Evolutionary conservation across 2,329 filamentous ascomycete genomes (phyloP), one percentile per base, ranked within the genome.

Genomic region (Curvularia sp.): DNA sequence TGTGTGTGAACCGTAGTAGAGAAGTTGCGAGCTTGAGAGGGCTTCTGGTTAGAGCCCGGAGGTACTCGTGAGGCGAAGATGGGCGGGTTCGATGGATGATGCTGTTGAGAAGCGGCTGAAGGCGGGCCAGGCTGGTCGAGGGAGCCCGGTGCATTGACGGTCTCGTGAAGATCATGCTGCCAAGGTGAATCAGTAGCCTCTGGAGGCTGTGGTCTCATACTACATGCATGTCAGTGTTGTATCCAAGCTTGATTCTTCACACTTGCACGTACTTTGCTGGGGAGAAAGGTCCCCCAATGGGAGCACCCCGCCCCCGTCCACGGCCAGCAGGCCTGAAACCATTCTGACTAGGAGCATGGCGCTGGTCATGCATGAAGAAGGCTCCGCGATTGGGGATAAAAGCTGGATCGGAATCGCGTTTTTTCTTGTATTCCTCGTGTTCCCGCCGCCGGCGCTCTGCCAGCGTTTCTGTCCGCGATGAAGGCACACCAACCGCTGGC

Each of bases 321-420:
- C 87, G 88, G 77, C 89, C 84, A 30, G 85, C 85, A 42, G 88
- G 86, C 56, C 90, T 84, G 77, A 94, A 92, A 52, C 90, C 90
- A 77, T 93, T 94, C 52, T 88, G 85, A 65, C 88, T 87, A 43
- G 89, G 86, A n/a, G 89, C 89, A 55, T 90, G 86, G 61, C 92
- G 87, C 72, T 95, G 92, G 75, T 98, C 95, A 77, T 98, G 94
- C 87, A 98, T 93, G 81, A 97, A 98, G 82, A 98, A 98, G 61
- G 91, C 89, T 58, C 95, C 95, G 65, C 94, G 85, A 72, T 96
- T 97, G 53, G 95, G 94, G 54, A 97, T 94, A 79, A 97, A 97
- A 10, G 93, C 88, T 34, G 94, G 94, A 76, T 97, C 92, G 68
- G 92, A 88, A 74, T 96, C 92, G 68, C 92, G 86, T 77, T 91